These are phyloP conservation scores for Leccinum griseonigrum DNA, from an alignment of 1,284 basidiomycete species.

Conservation along the genomic window DNA sequence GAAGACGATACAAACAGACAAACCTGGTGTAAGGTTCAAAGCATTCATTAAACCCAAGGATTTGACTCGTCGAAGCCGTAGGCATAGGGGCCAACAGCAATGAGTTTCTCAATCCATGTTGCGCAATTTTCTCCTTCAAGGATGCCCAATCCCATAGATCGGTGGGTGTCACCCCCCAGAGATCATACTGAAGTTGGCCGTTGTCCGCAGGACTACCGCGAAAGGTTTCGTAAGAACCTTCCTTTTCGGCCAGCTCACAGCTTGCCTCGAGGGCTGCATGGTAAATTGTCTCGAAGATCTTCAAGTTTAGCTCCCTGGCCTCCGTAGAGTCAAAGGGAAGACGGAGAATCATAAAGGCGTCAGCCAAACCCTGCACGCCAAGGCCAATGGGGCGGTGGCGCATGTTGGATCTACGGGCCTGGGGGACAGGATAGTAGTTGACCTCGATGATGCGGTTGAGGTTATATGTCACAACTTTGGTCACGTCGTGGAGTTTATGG, in stretches of 20 bases:
- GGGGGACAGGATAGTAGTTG: conserved; percentile 93
- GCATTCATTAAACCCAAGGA: conserved; percentile 98
- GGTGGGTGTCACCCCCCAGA: conserved; percentile 94
- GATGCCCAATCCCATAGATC: conserved; percentile 94
- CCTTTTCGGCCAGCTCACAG: conserved; percentile 79
- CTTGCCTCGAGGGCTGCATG: conserved; percentile 94
- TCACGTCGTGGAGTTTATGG: conserved; percentile 90
- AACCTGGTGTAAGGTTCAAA: conserved; percentile 94
- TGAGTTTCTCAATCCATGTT: conserved; percentile 89
- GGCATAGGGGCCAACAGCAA: conserved; percentile 98
- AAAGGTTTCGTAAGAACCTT: conserved; percentile 92
- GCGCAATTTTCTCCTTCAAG: conserved; percentile 88
- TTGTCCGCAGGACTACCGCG: conserved; percentile 87
- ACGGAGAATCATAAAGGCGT: conserved; percentile 96
- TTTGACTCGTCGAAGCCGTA: conserved; percentile 98
- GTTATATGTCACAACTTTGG: conserved; percentile 92
- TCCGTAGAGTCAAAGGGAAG: conserved; percentile 93
- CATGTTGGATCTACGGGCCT: conserved; percentile 93
- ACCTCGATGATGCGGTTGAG: conserved; percentile 93
- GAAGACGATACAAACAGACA: conserved; percentile 4
- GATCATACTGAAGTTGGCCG: conserved; percentile 91
- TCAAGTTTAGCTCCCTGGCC: conserved; percentile 87
- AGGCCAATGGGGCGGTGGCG: conserved; percentile 98
- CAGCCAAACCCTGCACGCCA: conserved; percentile 97
- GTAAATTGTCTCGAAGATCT: conserved; percentile 99